Evolutionary conservation across 495 filamentous ascomycete species (phyloP).

Genomic region (Penicillium arizonense): DNA sequence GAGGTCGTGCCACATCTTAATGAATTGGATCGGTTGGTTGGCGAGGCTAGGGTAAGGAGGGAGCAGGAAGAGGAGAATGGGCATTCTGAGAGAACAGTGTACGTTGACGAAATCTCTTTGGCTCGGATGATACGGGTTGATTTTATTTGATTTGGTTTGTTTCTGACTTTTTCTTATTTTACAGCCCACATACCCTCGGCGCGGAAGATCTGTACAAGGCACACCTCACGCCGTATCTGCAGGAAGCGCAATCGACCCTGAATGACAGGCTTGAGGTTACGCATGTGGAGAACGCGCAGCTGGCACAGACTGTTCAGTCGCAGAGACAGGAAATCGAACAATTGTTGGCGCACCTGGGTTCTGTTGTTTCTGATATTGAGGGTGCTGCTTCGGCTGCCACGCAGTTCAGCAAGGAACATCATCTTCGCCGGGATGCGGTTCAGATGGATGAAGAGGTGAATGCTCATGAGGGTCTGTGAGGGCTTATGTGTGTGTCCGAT

Average conservation of each 20-base stretch:
- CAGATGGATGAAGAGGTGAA: slow-evolving; percentile 46
- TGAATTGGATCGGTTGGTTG: slow-evolving; percentile 72
- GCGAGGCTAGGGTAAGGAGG: slow-evolving; percentile 63
- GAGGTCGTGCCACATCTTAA: slow-evolving; percentile 75
- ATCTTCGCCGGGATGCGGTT: slow-evolving; percentile 41
- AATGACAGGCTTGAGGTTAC: slow-evolving; percentile 59
- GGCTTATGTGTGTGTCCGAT: not conserved
- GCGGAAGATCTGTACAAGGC: slow-evolving; percentile 63
- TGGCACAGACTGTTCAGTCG: slow-evolving; percentile 59
- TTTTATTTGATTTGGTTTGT: not conserved
- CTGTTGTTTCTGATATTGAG: slow-evolving; percentile 67
- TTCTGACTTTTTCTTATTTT: slow-evolving; percentile 2
- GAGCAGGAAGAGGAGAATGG: slow-evolving; percentile 32
- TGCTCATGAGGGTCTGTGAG: slow-evolving; percentile 23
- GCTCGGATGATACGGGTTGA: not conserved
- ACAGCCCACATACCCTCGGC: slow-evolving; percentile 75
- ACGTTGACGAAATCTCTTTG: slow-evolving; percentile 17
- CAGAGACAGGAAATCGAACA: slow-evolving; percentile 75
- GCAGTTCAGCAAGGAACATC: slow-evolving; percentile 37
- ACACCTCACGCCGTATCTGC: slow-evolving; percentile 67
- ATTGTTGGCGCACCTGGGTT: slow-evolving; percentile 63
- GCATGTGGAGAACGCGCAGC: slow-evolving; percentile 60
- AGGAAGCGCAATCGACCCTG: slow-evolving; percentile 57
- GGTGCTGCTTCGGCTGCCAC: slow-evolving; percentile 53
- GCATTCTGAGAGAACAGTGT: slow-evolving; percentile 31